Percentiles rank a stretch among this genome's conserved stretches.
These are phyloP conservation scores for Hanseniaspora hatyaiensis DNA, from an alignment of 805 yeast genomes.

Conservation along the genomic window DNA sequence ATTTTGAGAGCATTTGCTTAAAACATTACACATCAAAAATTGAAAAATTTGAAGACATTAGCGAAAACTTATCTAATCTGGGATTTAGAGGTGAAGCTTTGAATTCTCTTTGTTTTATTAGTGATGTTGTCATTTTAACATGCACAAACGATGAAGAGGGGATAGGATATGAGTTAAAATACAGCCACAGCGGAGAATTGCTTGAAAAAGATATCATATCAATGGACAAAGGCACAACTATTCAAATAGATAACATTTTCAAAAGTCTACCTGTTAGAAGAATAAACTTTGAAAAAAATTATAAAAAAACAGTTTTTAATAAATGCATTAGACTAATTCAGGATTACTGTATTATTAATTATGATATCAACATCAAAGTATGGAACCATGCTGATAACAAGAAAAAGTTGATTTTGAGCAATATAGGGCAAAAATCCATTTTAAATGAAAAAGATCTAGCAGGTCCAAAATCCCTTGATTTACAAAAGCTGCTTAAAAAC, in stretches of 20 bases:
- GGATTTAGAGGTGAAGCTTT: constrained; percentile 80
- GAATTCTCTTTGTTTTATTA: constrained; percentile 52
- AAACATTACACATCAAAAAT: constrained; percentile 64
- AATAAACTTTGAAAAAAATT: constrained; percentile 56
- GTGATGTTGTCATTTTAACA: constrained; percentile 33
- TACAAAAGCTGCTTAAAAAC: constrained; percentile 38
- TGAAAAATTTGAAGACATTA: constrained; percentile 39
- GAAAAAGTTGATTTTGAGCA: constrained; percentile 44
- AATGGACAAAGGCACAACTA: constrained; percentile 60
- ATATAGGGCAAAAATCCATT: constrained; percentile 28
- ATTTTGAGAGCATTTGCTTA: constrained; percentile 43
- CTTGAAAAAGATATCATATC: constrained; percentile 32
- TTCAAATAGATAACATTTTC: constrained; percentile 50
- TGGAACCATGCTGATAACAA: constrained; percentile 39
- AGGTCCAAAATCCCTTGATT: constrained; percentile 18
- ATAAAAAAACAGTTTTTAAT: constrained; percentile 52
- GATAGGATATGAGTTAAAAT: constrained; percentile 52
- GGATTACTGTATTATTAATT: constrained; percentile 52
- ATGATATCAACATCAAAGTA: constrained; percentile 49
- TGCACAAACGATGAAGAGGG: constrained; percentile 40
- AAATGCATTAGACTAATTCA: constrained; percentile 55
- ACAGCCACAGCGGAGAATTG: constrained; percentile 46
- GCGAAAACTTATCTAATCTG: constrained; percentile 36
- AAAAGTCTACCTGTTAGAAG: constrained; percentile 67
- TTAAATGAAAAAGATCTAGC: constrained; percentile 31